These are phyloP conservation scores for Echinochloa phyllopogon DNA, from an alignment of 176 grass and related monocot genomes.

Conservation along the genomic window DNA sequence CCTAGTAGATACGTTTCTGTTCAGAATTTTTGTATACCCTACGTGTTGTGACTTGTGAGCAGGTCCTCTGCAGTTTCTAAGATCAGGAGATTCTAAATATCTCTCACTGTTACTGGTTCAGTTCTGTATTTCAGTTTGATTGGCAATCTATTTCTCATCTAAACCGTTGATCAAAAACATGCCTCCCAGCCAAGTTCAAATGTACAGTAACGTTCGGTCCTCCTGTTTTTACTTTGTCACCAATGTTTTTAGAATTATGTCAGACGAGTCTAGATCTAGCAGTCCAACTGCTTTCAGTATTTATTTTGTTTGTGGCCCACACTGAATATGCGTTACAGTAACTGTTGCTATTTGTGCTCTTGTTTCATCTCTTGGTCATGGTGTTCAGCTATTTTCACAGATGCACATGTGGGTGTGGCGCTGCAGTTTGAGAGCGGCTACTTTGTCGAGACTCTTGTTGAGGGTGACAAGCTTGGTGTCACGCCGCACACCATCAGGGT, in stretches of 20 bases:
- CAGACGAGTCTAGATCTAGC: not conserved
- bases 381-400: conserved; percentile 45
- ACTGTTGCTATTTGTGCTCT: not conserved
- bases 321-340: not conserved
- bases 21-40: not conserved
- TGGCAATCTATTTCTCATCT: not conserved
- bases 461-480: conserved; percentile 89
- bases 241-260: not conserved
- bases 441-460: conserved; percentile 94
- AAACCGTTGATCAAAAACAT: not conserved
- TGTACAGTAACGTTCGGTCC: not conserved
- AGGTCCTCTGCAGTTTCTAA: not conserved
- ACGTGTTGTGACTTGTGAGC: not conserved
- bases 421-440: conserved; percentile 87
- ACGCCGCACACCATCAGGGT: conserved; percentile 91
- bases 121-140: not conserved
- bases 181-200: not conserved
- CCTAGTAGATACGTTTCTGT: not conserved
- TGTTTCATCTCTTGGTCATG: conserved; percentile 36
- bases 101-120: not conserved
- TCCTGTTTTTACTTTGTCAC: not conserved
- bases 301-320: not conserved
- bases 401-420: conserved; percentile 63
- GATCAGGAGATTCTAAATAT: not conserved
- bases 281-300: not conserved